Conservation (phyloP, 1,284 basidiomycete species). For the Irpex sp. region DNA sequence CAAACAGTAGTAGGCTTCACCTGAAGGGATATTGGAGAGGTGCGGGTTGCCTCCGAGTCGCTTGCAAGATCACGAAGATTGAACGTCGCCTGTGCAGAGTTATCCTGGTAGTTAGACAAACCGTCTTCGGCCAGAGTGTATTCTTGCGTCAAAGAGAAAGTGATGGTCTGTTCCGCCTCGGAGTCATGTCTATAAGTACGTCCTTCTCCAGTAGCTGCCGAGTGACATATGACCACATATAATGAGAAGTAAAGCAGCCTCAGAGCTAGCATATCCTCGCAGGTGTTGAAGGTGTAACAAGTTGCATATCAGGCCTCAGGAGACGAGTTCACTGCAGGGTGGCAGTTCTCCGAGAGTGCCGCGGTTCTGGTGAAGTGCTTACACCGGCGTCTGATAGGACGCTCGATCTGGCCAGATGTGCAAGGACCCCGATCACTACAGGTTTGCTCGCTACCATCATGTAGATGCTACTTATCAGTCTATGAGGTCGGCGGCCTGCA, state of each 20-base stretch:
- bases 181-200: background rate
- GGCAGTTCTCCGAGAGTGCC: background rate
- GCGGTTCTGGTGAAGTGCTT: background rate
- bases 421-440: background rate
- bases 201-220: no score
- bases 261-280: background rate
- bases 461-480: no score
- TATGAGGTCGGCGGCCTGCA: background rate
- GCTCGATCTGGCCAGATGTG: background rate
- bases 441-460: no score
- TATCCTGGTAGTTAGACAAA: background rate
- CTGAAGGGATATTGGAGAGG: background rate
- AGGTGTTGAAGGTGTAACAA: background rate
- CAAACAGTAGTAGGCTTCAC: conserved; percentile 49
- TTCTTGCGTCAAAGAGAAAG: background rate
- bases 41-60: background rate
- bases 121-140: background rate
- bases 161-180: background rate
- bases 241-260: background rate
- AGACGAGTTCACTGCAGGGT: background rate
- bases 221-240: no score
- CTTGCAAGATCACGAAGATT: background rate
- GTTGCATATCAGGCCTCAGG: background rate
- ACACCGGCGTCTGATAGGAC: background rate
- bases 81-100: background rate